These are phyloP conservation scores for Puccinia novopanici DNA, from an alignment of 1,284 basidiomycete species.

Conservation along the genomic window DNA sequence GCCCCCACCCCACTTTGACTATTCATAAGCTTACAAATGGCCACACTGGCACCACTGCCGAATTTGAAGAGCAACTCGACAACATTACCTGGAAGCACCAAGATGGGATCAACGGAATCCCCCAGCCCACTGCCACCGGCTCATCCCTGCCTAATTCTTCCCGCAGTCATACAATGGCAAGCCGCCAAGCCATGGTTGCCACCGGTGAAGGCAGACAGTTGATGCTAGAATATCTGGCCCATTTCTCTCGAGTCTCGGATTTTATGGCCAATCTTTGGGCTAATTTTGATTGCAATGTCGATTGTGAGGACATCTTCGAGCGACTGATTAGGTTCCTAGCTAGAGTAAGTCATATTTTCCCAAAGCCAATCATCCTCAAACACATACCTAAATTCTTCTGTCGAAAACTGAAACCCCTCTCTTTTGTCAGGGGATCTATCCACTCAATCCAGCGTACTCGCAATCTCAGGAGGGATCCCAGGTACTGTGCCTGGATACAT, in stretches of 20 bases:
- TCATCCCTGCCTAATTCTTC: slow-evolving; percentile 63
- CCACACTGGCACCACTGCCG: slow-evolving; percentile 56
- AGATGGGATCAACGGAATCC: slow-evolving; percentile 52
- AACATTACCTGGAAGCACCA: slow-evolving; percentile 54
- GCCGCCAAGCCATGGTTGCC: slow-evolving; percentile 53
- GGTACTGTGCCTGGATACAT: slow-evolving; percentile 82
- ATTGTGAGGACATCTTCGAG: slow-evolving; percentile 95
- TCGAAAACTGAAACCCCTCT: background rate
- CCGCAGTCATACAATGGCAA: slow-evolving; percentile 62
- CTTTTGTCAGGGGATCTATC: slow-evolving; percentile 71
- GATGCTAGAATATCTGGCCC: slow-evolving; percentile 81
- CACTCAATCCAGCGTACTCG: slow-evolving; percentile 67
- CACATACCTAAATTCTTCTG: background rate
- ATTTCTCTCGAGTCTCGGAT: slow-evolving; percentile 73
- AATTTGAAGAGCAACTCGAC: slow-evolving; percentile 56
- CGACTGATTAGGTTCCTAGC: slow-evolving; percentile 82
- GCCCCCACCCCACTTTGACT: slow-evolving; percentile 56
- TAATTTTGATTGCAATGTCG: slow-evolving; percentile 96
- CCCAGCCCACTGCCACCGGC: slow-evolving; percentile 51
- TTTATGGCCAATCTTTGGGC: slow-evolving; percentile 94
- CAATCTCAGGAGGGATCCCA: slow-evolving; percentile 77
- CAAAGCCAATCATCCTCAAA: background rate
- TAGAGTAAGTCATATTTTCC: slow-evolving; percentile 55
- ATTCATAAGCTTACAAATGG: slow-evolving; percentile 53
- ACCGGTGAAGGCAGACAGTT: slow-evolving; percentile 81